Base-by-base conservation (phyloP, 495 filamentous ascomycete genomes). In the Cudoniella acicularis region DNA sequence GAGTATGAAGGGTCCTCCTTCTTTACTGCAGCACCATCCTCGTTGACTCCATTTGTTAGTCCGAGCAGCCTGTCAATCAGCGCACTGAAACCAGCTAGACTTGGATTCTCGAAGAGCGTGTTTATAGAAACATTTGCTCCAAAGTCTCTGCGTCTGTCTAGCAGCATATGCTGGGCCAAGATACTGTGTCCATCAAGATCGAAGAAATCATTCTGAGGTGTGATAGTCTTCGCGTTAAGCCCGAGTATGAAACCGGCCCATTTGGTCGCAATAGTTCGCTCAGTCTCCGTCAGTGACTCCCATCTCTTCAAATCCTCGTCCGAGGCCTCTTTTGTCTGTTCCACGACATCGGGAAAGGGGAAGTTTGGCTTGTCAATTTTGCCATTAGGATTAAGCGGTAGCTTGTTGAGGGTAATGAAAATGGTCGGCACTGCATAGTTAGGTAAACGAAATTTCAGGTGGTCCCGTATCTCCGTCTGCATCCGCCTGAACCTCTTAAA, bases 321-420 rank as follows among this genome's bases (percentile, higher is more conserved):
- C n/a, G n/a, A n/a, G n/a, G n/a, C n/a, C n/a, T n/a, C n/a, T n/a
- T n/a, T n/a, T n/a, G n/a, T n/a, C 8, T 82, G 70, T 59, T 91
- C 84, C 2, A 80, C 80, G 10, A 84, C 85, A 69, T 93, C 89
- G 0, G 94, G 94, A 82, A 96, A 97, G 0, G 94, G 94, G 42
- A 98, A 79, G 1, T 85, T 87, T 6, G 91, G 91, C 72, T 87
- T 91, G 68, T 98, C 94, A 46, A 96, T 85, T 75, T 96, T 98
- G 59, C 92, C 92, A 63, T 97, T 97, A 11, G 93, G 93, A 72
- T 96, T 97, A 22, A 98, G 76, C 0, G 93, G 93, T 53, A 97
- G 80, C 43, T 86, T 86, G 51, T 81, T 79, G 20, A 98, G 83
- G 1, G 89, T 84, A 25, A 98, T 89, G 59, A 92, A 81, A 30